phyloP scores from a whole-genome alignment of 768 basidiomycete genomes.

The Boletus insuetus region DNA sequence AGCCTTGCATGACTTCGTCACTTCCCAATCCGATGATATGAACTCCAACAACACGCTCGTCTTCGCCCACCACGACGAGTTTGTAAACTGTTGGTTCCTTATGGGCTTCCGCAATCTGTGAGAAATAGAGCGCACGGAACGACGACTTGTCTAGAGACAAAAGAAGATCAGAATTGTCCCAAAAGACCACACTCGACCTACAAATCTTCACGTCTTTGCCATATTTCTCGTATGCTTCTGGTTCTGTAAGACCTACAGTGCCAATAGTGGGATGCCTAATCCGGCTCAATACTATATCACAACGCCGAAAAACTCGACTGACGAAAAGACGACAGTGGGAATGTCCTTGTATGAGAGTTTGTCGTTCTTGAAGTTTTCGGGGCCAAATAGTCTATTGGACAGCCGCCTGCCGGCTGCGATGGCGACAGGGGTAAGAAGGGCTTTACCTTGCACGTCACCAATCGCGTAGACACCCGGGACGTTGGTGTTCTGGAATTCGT shows the following conservation, averaged over 20 bases:
- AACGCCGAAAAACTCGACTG: constrained; percentile 33
- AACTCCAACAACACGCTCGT: constrained; percentile 94
- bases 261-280: constrained; percentile 91
- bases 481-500: constrained; percentile 86
- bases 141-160: constrained; percentile 64
- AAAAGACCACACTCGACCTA: constrained; percentile 38
- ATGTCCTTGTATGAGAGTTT: constrained; percentile 89
- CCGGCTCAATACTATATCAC: constrained; percentile 2
- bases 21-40: constrained; percentile 91
- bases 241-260: constrained; percentile 92
- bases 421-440: constrained; percentile 92
- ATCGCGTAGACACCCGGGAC: constrained; percentile 74
- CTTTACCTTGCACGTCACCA: constrained; percentile 93
- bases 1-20: constrained; percentile 95
- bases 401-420: constrained; percentile 92
- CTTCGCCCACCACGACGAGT: constrained; percentile 79
- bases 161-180: background rate
- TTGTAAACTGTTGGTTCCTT: constrained; percentile 97
- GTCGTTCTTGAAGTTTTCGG: constrained; percentile 79
- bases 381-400: constrained; percentile 88
- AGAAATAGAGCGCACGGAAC: constrained; percentile 87
- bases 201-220: constrained; percentile 91
- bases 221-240: constrained; percentile 83
- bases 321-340: constrained; percentile 97
- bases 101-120: constrained; percentile 84